Evolutionary conservation across 208 protist species (phyloP).

Genomic region (Acanthamoeba royreba): DNA sequence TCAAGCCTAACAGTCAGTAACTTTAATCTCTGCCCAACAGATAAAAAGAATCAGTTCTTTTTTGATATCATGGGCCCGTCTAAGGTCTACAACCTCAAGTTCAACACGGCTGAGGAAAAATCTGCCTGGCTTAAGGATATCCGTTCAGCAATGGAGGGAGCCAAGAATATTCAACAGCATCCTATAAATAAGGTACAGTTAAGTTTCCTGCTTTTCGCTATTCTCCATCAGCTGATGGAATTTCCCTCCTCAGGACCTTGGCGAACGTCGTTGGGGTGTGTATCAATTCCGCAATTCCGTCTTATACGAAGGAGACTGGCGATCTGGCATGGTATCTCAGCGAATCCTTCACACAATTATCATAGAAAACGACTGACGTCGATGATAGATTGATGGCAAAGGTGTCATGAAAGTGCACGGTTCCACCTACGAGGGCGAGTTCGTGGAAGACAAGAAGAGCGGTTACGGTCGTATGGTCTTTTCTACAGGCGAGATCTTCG

Average conservation of each 20-base stretch:
- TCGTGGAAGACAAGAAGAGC: conserved; percentile 32
- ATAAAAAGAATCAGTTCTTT: conserved; percentile 43
- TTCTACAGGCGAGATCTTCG: conserved; percentile 20
- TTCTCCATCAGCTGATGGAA: background rate
- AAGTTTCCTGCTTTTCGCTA: background rate
- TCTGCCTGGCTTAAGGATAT: background rate
- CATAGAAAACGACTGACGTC: background rate
- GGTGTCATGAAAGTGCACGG: conserved; percentile 49
- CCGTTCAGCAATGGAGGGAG: background rate
- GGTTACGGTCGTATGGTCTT: conserved; percentile 36
- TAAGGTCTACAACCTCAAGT: conserved; percentile 38
- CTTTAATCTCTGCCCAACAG: too few relatives aligned
- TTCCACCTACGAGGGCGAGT: conserved; percentile 23
- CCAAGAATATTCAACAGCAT: conserved; percentile 33
- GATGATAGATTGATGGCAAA: conserved; percentile 29
- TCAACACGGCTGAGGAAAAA: conserved; percentile 35
- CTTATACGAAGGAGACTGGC: conserved; percentile 38
- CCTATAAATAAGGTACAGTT: background rate
- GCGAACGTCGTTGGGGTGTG: conserved; percentile 17
- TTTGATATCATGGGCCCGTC: conserved; percentile 20
- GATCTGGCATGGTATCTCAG: background rate
- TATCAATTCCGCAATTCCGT: conserved; percentile 46
- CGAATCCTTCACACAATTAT: background rate
- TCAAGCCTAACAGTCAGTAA: too few relatives aligned
- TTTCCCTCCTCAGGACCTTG: background rate